phyloP scores from a whole-genome alignment of 1,284 basidiomycete species.

The Cryptococcus amylolentus region DNA sequence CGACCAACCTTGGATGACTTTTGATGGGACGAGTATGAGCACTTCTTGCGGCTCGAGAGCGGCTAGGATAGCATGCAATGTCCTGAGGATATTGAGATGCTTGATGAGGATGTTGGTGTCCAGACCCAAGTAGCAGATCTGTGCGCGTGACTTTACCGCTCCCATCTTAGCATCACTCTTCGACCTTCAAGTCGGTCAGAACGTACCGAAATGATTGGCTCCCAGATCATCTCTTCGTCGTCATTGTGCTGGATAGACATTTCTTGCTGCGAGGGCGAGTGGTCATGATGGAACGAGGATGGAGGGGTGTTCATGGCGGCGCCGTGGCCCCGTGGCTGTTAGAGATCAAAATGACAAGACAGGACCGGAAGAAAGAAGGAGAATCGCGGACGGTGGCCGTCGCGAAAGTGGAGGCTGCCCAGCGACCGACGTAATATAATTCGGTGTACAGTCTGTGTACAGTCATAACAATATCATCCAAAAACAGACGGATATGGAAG shows the following conservation, averaged over 20 bases:
- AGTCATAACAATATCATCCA: no score
- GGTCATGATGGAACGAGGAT: neutral
- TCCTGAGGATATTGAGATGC: constrained; percentile 22
- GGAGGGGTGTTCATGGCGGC: neutral
- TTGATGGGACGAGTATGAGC: constrained; percentile 26
- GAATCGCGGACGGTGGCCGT: no score
- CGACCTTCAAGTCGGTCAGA: neutral
- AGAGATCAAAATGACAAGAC: neutral
- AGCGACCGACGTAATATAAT: neutral
- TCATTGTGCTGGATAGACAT: neutral
- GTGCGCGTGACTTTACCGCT: neutral
- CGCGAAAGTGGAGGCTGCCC: neutral
- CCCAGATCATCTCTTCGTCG: constrained; percentile 6
- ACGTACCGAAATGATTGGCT: constrained; percentile 1
- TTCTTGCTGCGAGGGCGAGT: neutral
- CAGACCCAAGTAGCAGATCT: constrained; percentile 24
- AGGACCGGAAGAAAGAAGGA: neutral
- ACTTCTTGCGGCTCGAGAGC: neutral
- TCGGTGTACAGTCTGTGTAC: no score
- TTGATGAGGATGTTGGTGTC: constrained; percentile 42
- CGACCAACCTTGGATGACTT: constrained; percentile 34
- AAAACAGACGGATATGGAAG: constrained; percentile 1
- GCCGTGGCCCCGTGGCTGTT: neutral
- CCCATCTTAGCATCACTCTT: neutral
- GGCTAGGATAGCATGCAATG: constrained; percentile 17